Base-by-base conservation (phyloP, 768 basidiomycete species). In the Tremella fuciformis region DNA sequence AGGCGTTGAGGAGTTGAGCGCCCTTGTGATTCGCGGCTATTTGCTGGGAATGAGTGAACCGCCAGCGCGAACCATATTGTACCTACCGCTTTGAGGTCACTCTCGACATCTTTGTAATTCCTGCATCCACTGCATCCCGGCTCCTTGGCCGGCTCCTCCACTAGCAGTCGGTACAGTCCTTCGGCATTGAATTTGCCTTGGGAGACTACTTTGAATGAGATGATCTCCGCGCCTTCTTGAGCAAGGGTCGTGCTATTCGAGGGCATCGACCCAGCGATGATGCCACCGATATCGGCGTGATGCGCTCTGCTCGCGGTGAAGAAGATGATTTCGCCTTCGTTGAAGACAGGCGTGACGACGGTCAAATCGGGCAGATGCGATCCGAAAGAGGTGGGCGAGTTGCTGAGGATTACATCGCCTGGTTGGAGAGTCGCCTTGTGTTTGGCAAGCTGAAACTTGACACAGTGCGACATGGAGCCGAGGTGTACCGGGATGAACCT, bases 1-100 rank as follows among this genome's bases (percentile, higher is more conserved):
- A 41, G 70, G 71, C 68, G 60, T 71, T 71, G 37, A 64, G 65
- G 34, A 67, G 66, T 0, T 67, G 63, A 4, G 61, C 59, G 13
- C 62, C 58, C 21, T 62, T 66, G 44, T 63, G 61, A 44, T 66
- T 16, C 13, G 21, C 21, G 11, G 21, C 48, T 69, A 54, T 75
- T 70, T 22, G 62, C 53, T 52, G 71, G 68, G 21, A 74, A 58
- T 6, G 60, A 57, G 42, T 65, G 55, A 13, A 70, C 51, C 40
- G 67, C 60, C 11, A 66, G 66, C 16, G 63, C 58, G 24, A 61
- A 44, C 55, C 69, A 71, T 21, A 66, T 66, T 0, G 64, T 57
- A 13, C 59, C 55, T 52, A 67, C 64, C 4, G 70, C 69, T 49
- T 55, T 44, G 53, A 53, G 13, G 63, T 63, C 9, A 53, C 46